A percentile compares a stretch with the other conserved stretches of the same genome.
phyloP scores from a whole-genome alignment of 2,329 filamentous ascomycete genomes.

The Rhynchosporium secalis region DNA sequence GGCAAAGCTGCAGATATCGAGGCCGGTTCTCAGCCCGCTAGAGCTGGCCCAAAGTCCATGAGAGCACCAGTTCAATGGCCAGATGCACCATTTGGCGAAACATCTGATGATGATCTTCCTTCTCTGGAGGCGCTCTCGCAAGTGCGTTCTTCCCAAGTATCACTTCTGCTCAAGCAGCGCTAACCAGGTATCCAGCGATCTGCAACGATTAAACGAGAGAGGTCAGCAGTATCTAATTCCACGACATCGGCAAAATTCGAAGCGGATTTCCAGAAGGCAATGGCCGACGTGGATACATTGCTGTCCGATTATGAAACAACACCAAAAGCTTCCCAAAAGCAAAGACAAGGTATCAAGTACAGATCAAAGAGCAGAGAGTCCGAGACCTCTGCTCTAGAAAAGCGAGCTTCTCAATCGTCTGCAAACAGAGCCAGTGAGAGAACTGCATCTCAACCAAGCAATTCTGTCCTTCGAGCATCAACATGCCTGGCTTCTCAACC shows the following conservation, averaged over 20 bases:
- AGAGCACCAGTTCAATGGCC: neutral
- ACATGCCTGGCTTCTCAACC: constrained; percentile 20
- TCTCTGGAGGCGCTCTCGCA: constrained; percentile 32
- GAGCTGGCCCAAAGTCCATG: neutral
- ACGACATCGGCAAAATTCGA: constrained; percentile 20
- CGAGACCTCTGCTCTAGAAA: constrained; percentile 6
- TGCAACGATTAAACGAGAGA: constrained; percentile 34
- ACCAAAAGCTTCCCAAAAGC: constrained; percentile 28
- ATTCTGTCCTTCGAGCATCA: constrained; percentile 11
- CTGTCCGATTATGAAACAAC: constrained; percentile 26
- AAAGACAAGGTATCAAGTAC: constrained; percentile 11
- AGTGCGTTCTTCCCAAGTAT: neutral
- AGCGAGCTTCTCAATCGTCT: constrained; percentile 4
- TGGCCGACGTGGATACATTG: constrained; percentile 43
- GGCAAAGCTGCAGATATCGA: neutral
- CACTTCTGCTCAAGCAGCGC: neutral
- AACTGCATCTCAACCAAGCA: constrained; percentile 16
- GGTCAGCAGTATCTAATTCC: constrained; percentile 14
- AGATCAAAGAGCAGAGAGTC: constrained; percentile 14
- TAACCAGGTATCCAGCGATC: constrained; percentile 29
- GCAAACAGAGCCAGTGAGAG: neutral
- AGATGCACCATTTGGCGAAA: constrained; percentile 9
- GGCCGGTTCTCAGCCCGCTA: neutral
- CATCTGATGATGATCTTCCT: constrained; percentile 30
- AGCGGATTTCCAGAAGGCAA: constrained; percentile 47